Evolutionary conservation across 208 protist genomes (phyloP), one percentile per base, ranked within the genome.

Genomic region (Leishmania arabica): DNA sequence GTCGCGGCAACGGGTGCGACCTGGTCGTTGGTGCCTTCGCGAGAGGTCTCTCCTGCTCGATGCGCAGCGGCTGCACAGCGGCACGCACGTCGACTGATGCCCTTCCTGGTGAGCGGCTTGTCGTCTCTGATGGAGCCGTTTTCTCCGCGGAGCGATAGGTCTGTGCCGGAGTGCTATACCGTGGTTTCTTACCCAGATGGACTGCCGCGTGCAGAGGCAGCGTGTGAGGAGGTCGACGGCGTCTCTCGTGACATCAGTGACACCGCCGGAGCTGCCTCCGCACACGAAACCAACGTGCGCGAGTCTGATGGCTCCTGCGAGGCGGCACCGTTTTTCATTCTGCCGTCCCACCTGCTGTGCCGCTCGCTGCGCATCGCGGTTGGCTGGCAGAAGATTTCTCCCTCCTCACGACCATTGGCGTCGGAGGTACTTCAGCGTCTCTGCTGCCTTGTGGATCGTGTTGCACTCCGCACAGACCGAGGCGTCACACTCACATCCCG

Each of bases 121-220:
- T 65, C 73, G 40, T 77, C 73, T 47, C 51, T 77, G 53, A 65
- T 65, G 73, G 56, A 65, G 13, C 42, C 54, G 3, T 47, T 64
- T 65, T 24, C n/a, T n/a, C 15, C 2, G 17, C 54, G 27, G 73
- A 58, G 31, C 40, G n/a, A 27, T 19, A 49, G 6, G n/a, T 64
- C 73, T 42, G 51, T 37, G 53, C 73, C 45, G 27, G 37, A 45
- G 45, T 77, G 75, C 75, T 78, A 60, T 58, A 27, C 31, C 4
- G 75, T 69, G 19, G 75, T 78, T 34, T 78, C 58, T 40, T 78
- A 78, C 60, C 51, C 73, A 42, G 73, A 77, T 77, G 73, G 73
- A 40, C 49, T 64, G 31, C 73, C 73, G 73, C 34, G 34, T 17
- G 34, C 68, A 49, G 68, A 21, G 42, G 15, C 42, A 34, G 68